Conservation (phyloP, 2,329 filamentous ascomycete species). For the Trichoderma polysporum region DNA sequence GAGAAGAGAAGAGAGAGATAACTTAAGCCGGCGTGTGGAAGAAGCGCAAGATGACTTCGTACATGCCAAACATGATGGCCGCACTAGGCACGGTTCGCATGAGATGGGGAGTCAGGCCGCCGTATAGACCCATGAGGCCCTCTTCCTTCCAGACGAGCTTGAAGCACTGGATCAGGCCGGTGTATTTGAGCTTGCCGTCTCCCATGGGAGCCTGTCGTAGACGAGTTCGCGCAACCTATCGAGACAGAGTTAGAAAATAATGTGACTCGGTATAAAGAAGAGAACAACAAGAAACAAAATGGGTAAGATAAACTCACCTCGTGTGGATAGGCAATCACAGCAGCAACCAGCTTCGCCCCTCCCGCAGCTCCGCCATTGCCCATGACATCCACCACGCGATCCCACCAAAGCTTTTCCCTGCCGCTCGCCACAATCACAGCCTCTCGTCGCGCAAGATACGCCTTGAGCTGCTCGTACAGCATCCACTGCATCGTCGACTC, state of each 20-base stretch:
- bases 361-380: slow-evolving; percentile 79
- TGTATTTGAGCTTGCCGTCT: slow-evolving; percentile 77
- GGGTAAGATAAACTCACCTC: slow-evolving; percentile 58
- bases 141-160: slow-evolving; percentile 84
- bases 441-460: slow-evolving; percentile 64
- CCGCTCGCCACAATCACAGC: slow-evolving; percentile 57
- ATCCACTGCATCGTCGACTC: slow-evolving; percentile 94
- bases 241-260: background rate
- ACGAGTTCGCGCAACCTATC: slow-evolving; percentile 74
- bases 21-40: slow-evolving; percentile 42
- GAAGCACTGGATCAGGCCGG: slow-evolving; percentile 85
- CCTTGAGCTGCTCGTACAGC: slow-evolving; percentile 90
- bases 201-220: slow-evolving; percentile 79
- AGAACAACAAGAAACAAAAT: background rate
- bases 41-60: slow-evolving; percentile 56
- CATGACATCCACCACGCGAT: slow-evolving; percentile 72
- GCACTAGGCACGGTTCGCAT: slow-evolving; percentile 88
- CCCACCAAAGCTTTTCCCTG: slow-evolving; percentile 66
- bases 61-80: slow-evolving; percentile 96
- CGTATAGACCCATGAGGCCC: slow-evolving; percentile 81
- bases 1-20: background rate
- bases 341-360: slow-evolving; percentile 80
- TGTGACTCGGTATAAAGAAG: background rate
- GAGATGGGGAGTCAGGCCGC: slow-evolving; percentile 87
- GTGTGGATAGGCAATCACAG: slow-evolving; percentile 85